Base-by-base conservation (phyloP, 129 eudicot species). In the Chrysanthemum seticuspe region DNA sequence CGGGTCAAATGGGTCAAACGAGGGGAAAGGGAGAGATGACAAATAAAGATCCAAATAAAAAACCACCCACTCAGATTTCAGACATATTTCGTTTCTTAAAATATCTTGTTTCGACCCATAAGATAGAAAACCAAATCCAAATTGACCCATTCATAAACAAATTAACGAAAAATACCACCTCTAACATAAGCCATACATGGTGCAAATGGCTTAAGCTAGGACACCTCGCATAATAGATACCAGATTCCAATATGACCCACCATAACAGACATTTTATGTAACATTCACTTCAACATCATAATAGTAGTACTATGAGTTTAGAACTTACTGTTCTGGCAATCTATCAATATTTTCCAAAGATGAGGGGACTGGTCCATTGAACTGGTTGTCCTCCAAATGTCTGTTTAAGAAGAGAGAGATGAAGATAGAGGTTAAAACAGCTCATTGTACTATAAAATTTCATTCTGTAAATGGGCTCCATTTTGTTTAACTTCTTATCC, bases 381-480 rank as follows among this genome's bases (percentile, higher is more conserved):
- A 81, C 19, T 74, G 74, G 59, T 90, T 91, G 79, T 85, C 85
- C 79, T 88, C 88, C 86, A 91, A 71, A 83, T 88, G 97, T 79
- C 97, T 88, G 90, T 70, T 61, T 60, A 60, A 62, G 52, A 76
- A 67, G 77, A 71, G 23, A 67, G 51, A 75, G 65, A 16, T 21
- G 40, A 11, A 63, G 21, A 34, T 36, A 64, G 13, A 64, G 14
- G 68, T 64, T 2, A 61, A 61, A 63, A 64, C 13, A 25, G 3
- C 14, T 34, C 29, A 9, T 44, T 65, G 69, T 65, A 65, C 53
- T n/a, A 40, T 40, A n/a, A n/a, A 64, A 15, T 40, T 40, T 60
- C 61, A 64, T 70, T 62, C 12, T 51, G 72, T 63, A 27, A 13
- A 65, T 65, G 74, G 82, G 78, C 78, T 78, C 74, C 82, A 65